These are phyloP conservation scores for Lactifluus piperatus DNA, from an alignment of 768 basidiomycete species.

Conservation along the genomic window DNA sequence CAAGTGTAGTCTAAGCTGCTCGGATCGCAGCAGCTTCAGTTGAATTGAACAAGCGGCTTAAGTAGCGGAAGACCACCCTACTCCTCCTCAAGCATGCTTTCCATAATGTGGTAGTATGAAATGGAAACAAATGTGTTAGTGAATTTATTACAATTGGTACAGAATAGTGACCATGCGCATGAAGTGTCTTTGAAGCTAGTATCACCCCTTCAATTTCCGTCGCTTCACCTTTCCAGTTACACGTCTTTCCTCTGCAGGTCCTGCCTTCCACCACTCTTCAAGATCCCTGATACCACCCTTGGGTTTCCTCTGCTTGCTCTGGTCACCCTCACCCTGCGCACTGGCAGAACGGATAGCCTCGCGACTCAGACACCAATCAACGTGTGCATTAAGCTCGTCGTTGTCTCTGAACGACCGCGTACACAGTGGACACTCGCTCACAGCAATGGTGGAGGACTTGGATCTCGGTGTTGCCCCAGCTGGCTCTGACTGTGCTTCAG, in stretches of 20 bases:
- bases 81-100: no score
- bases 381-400: constrained; percentile 71
- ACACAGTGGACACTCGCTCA: constrained; percentile 65
- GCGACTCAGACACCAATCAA: constrained; percentile 83
- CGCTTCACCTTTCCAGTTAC: not conserved
- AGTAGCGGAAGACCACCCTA: no score
- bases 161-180: not conserved
- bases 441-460: constrained; percentile 2
- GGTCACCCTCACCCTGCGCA: constrained; percentile 36
- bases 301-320: not conserved
- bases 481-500: not conserved
- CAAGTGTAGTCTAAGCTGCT: no score
- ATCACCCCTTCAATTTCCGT: constrained; percentile 6
- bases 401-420: constrained; percentile 60
- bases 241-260: not conserved
- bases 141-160: not conserved
- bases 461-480: not conserved
- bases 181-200: not conserved
- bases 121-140: no score
- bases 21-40: no score
- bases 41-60: no score
- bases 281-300: not conserved
- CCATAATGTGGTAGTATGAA: no score
- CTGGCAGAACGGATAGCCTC: constrained; percentile 67
- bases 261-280: constrained; percentile 13